phyloP scores from a whole-genome alignment of 768 basidiomycete species.

The Cyclocybe aegerita region DNA sequence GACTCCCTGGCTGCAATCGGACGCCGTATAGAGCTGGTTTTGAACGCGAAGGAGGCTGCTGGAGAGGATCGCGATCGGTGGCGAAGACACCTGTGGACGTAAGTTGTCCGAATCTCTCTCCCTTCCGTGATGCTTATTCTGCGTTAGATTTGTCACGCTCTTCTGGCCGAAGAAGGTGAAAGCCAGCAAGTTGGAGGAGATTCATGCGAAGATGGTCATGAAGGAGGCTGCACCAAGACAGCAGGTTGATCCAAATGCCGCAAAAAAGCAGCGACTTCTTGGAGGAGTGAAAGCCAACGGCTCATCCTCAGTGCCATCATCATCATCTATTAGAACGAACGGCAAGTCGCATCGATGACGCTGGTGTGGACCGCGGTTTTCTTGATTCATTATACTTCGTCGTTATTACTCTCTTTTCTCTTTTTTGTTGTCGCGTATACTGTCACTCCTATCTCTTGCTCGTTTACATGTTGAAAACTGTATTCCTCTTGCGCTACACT shows the following conservation, averaged over 20 bases:
- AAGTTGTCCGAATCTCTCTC: conserved; percentile 34
- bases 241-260: conserved; percentile 44
- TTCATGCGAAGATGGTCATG: conserved; percentile 95
- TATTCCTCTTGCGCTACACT: conserved; percentile 17
- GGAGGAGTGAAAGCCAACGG: conserved; percentile 54
- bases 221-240: conserved; percentile 72
- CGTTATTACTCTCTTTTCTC: conserved; percentile 10
- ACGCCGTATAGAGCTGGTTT: conserved; percentile 82
- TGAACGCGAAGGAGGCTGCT: conserved; percentile 69
- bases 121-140: not conserved
- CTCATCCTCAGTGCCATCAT: conserved; percentile 39
- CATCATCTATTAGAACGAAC: conserved; percentile 50
- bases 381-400: conserved; percentile 13
- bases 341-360: conserved; percentile 62
- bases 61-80: conserved; percentile 87
- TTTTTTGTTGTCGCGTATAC: conserved; percentile 25
- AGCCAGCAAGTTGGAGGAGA: conserved; percentile 89
- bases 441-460: too few species aligned
- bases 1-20: conserved; percentile 95
- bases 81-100: conserved; percentile 97
- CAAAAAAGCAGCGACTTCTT: conserved; percentile 62
- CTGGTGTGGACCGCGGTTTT: conserved; percentile 11
- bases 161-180: conserved; percentile 99
- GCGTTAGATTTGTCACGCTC: conserved; percentile 80
- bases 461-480: conserved; percentile 15